Evolutionary conservation across 176 grass and related monocot species (phyloP), one percentile per base, ranked within the genome.

Genomic region (Olyra latifolia): DNA sequence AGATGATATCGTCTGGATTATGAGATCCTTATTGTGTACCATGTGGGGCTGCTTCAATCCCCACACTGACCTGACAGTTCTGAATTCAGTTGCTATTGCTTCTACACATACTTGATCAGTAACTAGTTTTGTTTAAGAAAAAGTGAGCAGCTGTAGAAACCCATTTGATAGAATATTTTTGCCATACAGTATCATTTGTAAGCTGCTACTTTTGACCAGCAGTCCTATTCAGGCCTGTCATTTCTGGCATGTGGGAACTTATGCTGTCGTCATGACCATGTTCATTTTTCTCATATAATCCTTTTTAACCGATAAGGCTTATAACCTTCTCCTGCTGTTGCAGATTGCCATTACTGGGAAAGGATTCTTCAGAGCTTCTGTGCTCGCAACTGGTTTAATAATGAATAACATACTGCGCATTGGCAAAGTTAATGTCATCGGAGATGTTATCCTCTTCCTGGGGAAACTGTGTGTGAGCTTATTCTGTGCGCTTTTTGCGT

Each of bases 381-480:
- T 83, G 58, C 81, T 95, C 5, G 92, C 93, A 27, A 99, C 96
- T 1, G 96, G 92, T 80, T 90, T 99, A 7, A 99, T 99, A 81
- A 91, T 99, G 96, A 99, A 99, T 17, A 99, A 99, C 70, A 95
- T 95, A 75, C 84, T 99, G 87, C 88, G 93, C n/a, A 93, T 99
- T 8, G 96, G 96, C 49, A 99, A 99, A 65, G 96, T 99, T 0
- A 99, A 99, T 23, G 93, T 95, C 19, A 99, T 99, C 46, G 96
- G 96, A 12, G 96, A 99, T 73, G 93, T 99, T 43, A 99, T 95
- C 90, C 90, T 99, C 50, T 95, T 95, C 68, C 90, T 99, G 46
- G 96, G 96, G 44, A 99, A 93, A 38, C 74, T 99, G 19, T 95
- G 96, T 35, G 92, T 99, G 47, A 99, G 96, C 84, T 64, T 99